Evolutionary conservation across 257 asterid genomes (phyloP), one percentile per base, ranked within the genome.

Genomic region (Galeopsis tetrahit): DNA sequence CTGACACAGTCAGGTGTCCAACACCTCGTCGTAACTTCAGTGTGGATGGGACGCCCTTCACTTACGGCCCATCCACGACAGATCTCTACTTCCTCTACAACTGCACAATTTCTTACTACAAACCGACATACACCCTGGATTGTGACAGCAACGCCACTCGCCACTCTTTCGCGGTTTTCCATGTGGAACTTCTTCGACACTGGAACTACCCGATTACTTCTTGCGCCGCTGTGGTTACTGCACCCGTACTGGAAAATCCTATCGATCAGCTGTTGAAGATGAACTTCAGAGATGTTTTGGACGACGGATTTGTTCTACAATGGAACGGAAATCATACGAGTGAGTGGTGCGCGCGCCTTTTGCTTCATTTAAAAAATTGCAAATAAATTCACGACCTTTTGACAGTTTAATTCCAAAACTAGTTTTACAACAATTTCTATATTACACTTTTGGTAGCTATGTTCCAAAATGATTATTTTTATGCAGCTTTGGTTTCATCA

Each of bases 71-170:
- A 11, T 81, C 75, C 53, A 86, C 95, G 2, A 68, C 73, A 0
- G 85, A 84, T 63, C 85, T 88, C 55, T 84, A 73, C 78, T 82
- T 85, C 75, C 66, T 84, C 62, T 84, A 81, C 82, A 76, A 81
- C 52, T 88, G 95, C 72, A 72, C 83, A 7, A 4, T 6, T 7
- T 87, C 80, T 5, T 89, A 78, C 28, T 75, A 64, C 6, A 69
- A 66, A 21, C 85, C 55, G 73, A 85, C 80, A 2, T 86, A 78
- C 64, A 21, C 61, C 2, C 82, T 78, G 48, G 77, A 72, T 7
- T 88, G 92, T 49, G 85, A 84, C 39, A 80, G 78, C 65, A 80
- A 80, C 48, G 71, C 62, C 28, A 74, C 75, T 10, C 76, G 42
- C 67, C 49, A 82, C 76, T 73, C 84, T 38, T 88, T 88, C 43